Conservation (phyloP, 805 yeast species). For the Candida multigemmis region DNA sequence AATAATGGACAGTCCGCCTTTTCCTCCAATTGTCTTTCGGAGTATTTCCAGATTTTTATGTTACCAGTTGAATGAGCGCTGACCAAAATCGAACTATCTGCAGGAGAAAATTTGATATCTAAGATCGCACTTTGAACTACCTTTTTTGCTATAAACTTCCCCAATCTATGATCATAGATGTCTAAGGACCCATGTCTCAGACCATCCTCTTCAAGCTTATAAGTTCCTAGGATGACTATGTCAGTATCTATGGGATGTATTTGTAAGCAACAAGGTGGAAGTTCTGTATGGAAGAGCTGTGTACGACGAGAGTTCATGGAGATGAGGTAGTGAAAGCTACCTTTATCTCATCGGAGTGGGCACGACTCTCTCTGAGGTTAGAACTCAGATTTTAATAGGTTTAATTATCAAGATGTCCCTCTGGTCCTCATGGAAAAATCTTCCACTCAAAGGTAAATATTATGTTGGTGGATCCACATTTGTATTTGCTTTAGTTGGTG, state of each 20-base stretch:
- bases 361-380: too few relatives aligned
- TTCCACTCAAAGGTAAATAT: constrained; percentile 31
- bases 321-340: too few relatives aligned
- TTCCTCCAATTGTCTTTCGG: constrained; percentile 13
- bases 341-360: too few relatives aligned
- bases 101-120: constrained; percentile 65
- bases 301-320: too few relatives aligned
- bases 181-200: constrained; percentile 56
- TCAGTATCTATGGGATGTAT: constrained; percentile 42
- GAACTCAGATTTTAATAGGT: too few relatives aligned
- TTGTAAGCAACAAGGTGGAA: constrained; percentile 82
- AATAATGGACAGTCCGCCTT: constrained; percentile 30
- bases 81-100: constrained; percentile 36
- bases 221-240: constrained; percentile 66
- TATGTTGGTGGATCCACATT: constrained; percentile 33
- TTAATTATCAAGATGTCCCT: constrained; percentile 6
- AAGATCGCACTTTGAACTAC: constrained; percentile 51
- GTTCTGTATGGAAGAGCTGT: constrained; percentile 22
- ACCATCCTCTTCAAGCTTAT: constrained; percentile 54
- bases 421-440: constrained; percentile 27
- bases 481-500: constrained; percentile 29
- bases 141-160: constrained; percentile 8
- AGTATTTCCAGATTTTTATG: constrained; percentile 49
- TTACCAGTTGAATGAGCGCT: constrained; percentile 81
- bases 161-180: constrained; percentile 19